These are phyloP conservation scores for Trichomonascaceae sp. DNA, from an alignment of 1,139 yeast genomes.

Conservation along the genomic window DNA sequence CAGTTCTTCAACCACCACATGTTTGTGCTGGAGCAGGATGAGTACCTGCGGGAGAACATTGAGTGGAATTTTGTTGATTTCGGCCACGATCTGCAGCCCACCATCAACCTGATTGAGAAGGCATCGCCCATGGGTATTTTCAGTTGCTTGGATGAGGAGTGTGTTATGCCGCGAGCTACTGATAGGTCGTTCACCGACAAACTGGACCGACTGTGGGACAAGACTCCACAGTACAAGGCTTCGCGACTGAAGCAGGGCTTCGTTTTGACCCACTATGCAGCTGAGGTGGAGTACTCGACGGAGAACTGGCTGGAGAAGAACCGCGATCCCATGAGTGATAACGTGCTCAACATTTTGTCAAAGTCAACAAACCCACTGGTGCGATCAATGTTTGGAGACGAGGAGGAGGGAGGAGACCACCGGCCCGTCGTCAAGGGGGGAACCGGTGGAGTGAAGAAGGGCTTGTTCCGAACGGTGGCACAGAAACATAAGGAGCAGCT, in stretches of 20 bases:
- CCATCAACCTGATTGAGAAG: conserved; percentile 82
- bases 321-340: conserved; percentile 83
- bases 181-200: conserved; percentile 78
- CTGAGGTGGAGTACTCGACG: conserved; percentile 81
- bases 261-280: conserved; percentile 85
- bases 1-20: conserved; percentile 97
- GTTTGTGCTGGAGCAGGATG: conserved; percentile 93
- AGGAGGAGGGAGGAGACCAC: conserved; percentile 11
- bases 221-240: conserved; percentile 48
- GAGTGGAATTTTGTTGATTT: conserved; percentile 95
- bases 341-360: conserved; percentile 45
- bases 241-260: conserved; percentile 49
- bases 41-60: conserved; percentile 82
- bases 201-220: conserved; percentile 49
- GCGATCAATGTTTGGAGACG: conserved; percentile 32
- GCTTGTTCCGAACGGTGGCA: conserved; percentile 67
- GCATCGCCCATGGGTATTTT: conserved; percentile 71
- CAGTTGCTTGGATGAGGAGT: conserved; percentile 85
- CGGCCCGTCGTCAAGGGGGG: conserved; percentile 6
- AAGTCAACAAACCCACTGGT: conserved; percentile 45
- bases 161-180: conserved; percentile 83
- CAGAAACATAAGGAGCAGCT: conserved; percentile 68
- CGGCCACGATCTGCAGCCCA: conserved; percentile 92
- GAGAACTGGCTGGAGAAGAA: conserved; percentile 93
- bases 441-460: conserved; percentile 23